Evolutionary conservation across 192 early-diverging fungal genomes (phyloP).

Genomic region (Coemansia sp.): DNA sequence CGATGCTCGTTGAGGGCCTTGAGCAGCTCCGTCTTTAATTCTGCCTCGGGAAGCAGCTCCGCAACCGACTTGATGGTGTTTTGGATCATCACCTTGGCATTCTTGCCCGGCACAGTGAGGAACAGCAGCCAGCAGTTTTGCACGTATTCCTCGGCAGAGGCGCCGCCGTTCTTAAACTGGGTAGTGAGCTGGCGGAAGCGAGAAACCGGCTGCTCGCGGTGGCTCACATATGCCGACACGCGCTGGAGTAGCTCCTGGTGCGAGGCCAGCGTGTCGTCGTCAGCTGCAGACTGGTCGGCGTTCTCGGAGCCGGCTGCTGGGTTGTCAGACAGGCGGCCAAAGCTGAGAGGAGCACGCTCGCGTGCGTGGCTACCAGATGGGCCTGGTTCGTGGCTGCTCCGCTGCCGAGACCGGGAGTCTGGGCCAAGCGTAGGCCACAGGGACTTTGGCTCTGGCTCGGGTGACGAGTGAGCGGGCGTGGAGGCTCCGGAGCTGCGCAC

Average conservation of each 20-base stretch:
- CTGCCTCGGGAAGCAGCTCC: conserved; percentile 24
- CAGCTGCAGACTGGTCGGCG: neutral
- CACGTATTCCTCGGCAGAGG: conserved; percentile 39
- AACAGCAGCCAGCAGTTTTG: conserved; percentile 52
- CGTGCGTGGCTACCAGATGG: neutral
- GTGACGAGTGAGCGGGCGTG: neutral
- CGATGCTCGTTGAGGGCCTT: conserved; percentile 34
- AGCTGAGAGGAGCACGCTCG: conserved; percentile 20
- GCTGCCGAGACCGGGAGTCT: neutral
- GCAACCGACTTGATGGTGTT: conserved; percentile 43
- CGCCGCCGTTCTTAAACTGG: conserved; percentile 27
- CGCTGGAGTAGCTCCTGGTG: conserved; percentile 51
- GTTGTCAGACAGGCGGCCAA: conserved; percentile 23
- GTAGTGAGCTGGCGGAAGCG: conserved; percentile 50
- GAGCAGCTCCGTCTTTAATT: conserved; percentile 16
- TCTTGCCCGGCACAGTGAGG: conserved; percentile 47
- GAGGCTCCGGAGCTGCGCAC: neutral
- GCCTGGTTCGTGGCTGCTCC: neutral
- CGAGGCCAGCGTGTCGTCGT: conserved; percentile 18
- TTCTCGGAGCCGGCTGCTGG: neutral
- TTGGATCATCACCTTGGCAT: conserved; percentile 54
- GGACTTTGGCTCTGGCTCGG: conserved; percentile 23
- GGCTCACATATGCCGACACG: conserved; percentile 50
- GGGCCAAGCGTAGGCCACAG: conserved; percentile 43
- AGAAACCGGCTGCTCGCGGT: conserved; percentile 50